Base-by-base conservation (phyloP, 2,329 filamentous ascomycete species). In the Neocucurbitaria cava region DNA sequence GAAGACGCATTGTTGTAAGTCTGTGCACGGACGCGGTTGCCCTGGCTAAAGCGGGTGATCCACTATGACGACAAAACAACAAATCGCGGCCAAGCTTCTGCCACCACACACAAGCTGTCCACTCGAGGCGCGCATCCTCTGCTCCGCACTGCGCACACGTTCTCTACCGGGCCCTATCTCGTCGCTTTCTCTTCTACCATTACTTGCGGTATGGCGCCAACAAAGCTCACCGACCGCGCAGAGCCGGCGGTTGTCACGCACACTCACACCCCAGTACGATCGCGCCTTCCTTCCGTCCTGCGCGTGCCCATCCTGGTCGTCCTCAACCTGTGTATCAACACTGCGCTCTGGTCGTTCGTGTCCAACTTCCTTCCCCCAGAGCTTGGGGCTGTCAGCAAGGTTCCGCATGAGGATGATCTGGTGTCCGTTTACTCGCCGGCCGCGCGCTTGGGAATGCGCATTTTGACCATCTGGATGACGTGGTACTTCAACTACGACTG, bases 401-500 rank as follows among this genome's bases (percentile, higher is more conserved):
- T 82, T 52, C 64, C 69, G 4, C 76, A 86, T 56, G 85, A 88
- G 46, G 82, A 83, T 47, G 86, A 85, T 81, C 76, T 78, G 35
- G 67, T 50, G 69, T 86, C 91, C 71, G 39, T 67, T 17, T 67
- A 65, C 55, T 60, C 60, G 35, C 82, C 91, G 24, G 80, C 75
- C 5, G 79, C 76, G 15, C 69, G 86, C 57, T 69, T 87, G 46
- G 81, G 65, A 10, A 84, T 81, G 79, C 82, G 90, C 85, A 72
- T 79, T 33, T 74, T 87, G 42, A 88, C 92, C 72, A 81, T 96
- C 48, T 85, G 81, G 21, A 70, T 93, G 42, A 88, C 85, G 42
- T 96, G 92, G 91, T 85, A 84, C 65, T 81, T 87, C 39, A 82
- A 87, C 59, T 90, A 89, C 71, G 91, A 96, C 74, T 87, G 89